Evolutionary conservation across 805 yeast species (phyloP), one percentile per base, ranked within the genome.

Genomic region (Teunomyces tritomae): DNA sequence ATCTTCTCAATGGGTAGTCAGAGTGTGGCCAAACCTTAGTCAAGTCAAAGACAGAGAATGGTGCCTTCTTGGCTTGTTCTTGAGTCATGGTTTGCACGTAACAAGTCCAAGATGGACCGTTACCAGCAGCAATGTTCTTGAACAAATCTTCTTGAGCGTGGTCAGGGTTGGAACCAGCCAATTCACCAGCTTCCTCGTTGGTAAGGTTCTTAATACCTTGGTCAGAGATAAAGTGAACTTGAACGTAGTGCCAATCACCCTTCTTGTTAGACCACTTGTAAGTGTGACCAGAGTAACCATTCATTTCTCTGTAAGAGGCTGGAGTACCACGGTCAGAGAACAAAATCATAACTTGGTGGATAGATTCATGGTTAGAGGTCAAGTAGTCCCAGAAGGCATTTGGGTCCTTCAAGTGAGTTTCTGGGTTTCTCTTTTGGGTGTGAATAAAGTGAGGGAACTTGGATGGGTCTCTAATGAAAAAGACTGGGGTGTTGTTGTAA

Each of bases 311-410:
- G 71, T 74, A 81, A 27, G 83, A 76, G 35, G 82, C 79, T 24
- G 94, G 94, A 44, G 92, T 86, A 67, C 95, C 94, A 68, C 94
- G 79, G 70, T 87, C 91, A 34, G 87, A 77, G 67, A 87, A 87
- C 64, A 87, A 73, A 50, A 77, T 75, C 80, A 81, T 77, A 39
- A 86, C 84, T 70, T 87, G 91, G 67, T 87, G 94, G 52, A 79
- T 68, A 24, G 89, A 74, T 70, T 87, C 95, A 60, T 77, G 87
- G 67, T 87, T 87, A 59, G 77, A 74, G 30, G 85, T 79, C 63
- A 85, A 76, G 65, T 84, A 87, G 68, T 87, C 92, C 95, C 95
- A 87, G 67, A 85, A 85, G 87, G 83, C 83, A 69, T 84, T 78
- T 14, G 92, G 77, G 66, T 87, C 94, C 68, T 85, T 85, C 67